Base-by-base conservation (phyloP, 441 rosid genomes). In the Gossypium laxum region DNA sequence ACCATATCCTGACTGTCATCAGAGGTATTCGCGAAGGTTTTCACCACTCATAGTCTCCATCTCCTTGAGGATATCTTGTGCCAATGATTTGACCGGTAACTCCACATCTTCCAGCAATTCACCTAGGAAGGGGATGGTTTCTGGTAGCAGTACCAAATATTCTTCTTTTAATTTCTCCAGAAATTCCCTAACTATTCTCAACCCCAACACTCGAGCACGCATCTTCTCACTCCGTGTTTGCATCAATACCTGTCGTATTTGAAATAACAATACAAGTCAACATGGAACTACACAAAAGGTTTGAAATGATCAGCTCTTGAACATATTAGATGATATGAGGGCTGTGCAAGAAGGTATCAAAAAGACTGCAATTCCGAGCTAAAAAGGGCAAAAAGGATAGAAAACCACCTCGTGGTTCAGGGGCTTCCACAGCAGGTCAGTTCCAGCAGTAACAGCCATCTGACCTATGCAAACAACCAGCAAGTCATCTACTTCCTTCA, bases 21-120 rank as follows among this genome's bases (percentile, higher is more conserved):
- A 92, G 41, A 95, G 91, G 73, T 92, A 87, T 68, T 91, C 84
- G 5, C 75, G 43, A 45, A 95, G 86, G 82, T 81, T 84, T 84
- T 95, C 99, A 4, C 98, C 99, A 18, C 98, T 87, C 89, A 91
- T 79, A 14, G 82, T 81, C 81, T 95, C 98, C 98, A 95, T 85
- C 72, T 92, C 96, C 80, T 83, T 91, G 67, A 92, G 72, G 66
- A 92, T 80, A 70, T 91, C 99, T 72, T 91, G 99, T 2, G 97
- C 90, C 71, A 91, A 82, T 5, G 91, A 84, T 74, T 85, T 95
- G 30, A 91, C 99, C 18, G 98, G 83, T 1, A 85, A 74, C 81
- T 92, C 97, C 64, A 82, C 83, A 71, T 92, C 99, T 82, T 92
- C 99, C 0, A 95, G 87, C 81, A 91, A 74, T 78, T 95, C 98